Conservation (phyloP, 1,284 basidiomycete genomes). For the Tetrapyrgos nigripes region DNA sequence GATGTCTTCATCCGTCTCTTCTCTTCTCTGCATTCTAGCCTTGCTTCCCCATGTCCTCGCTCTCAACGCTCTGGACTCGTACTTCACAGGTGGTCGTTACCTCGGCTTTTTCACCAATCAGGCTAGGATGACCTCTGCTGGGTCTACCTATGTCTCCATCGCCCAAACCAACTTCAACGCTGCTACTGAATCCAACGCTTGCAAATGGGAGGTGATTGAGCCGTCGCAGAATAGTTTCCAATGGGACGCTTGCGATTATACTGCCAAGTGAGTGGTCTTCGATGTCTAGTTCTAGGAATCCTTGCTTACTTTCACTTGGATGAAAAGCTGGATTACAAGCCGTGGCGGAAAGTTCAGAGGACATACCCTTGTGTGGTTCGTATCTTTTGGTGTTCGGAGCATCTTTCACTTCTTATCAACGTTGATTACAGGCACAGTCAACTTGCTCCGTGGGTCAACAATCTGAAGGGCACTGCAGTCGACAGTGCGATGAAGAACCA, state of each 20-base stretch:
- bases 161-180: conserved; percentile 19
- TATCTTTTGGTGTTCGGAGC: not conserved
- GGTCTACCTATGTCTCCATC: conserved; percentile 15
- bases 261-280: not conserved
- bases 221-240: not conserved
- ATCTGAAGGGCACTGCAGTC: conserved; percentile 2
- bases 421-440: conserved; percentile 10
- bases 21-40: not conserved
- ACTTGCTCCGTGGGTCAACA: conserved; percentile 15
- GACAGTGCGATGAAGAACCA: conserved; percentile 15
- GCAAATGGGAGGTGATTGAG: conserved; percentile 6
- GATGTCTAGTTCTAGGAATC: not conserved
- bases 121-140: conserved; percentile 4
- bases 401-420: conserved; percentile 52
- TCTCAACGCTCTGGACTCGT: conserved; percentile 67
- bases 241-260: not conserved
- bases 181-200: conserved; percentile 5
- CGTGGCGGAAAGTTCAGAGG: conserved; percentile 4
- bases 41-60: conserved; percentile 1
- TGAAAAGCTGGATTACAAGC: conserved; percentile 3
- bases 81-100: conserved; percentile 5
- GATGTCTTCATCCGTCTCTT: not conserved
- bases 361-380: conserved; percentile 1
- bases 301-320: not conserved
- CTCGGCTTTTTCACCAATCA: conserved; percentile 2